A percentile compares a stretch with the other conserved stretches of the same genome.
Conservation (phyloP, 768 basidiomycete genomes). For the Fomitopsis serialis region DNA sequence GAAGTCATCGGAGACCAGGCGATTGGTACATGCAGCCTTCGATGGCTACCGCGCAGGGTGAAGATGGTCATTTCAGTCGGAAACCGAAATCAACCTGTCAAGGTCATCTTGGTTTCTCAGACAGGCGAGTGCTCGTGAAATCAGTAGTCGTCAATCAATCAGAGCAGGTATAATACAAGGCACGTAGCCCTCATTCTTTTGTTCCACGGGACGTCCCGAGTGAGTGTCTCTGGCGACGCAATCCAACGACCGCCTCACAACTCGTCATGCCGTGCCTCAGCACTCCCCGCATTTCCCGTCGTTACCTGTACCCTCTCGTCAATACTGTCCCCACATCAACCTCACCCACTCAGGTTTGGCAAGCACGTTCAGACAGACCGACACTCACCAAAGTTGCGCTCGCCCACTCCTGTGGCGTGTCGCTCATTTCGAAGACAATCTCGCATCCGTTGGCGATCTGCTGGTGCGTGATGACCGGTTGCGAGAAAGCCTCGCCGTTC, state of each 20-base stretch:
- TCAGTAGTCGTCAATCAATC: neutral
- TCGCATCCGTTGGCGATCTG: conserved; percentile 53
- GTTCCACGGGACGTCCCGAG: too few relatives aligned
- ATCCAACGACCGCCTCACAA: neutral
- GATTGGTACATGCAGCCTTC: too few relatives aligned
- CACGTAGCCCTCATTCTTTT: neutral
- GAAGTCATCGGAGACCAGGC: too few relatives aligned
- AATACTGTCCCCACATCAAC: neutral
- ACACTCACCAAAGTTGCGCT: conserved; percentile 21
- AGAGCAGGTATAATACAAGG: neutral
- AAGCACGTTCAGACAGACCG: neutral
- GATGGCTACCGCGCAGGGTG: too few relatives aligned
- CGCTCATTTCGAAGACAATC: conserved; percentile 64
- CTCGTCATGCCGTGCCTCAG: neutral
- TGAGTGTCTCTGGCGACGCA: too few relatives aligned
- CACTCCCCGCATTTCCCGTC: neutral
- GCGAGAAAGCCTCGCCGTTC: conserved; percentile 39
- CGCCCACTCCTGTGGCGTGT: conserved; percentile 40
- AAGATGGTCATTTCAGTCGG: too few relatives aligned
- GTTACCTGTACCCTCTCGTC: neutral
- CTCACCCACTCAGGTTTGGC: neutral
- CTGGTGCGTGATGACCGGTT: conserved; percentile 54
- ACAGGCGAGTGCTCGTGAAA: neutral
- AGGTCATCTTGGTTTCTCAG: too few relatives aligned
- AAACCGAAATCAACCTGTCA: too few relatives aligned